These are phyloP conservation scores for Omphalotus guepiniiformis DNA, from an alignment of 768 basidiomycete species.

Conservation along the genomic window DNA sequence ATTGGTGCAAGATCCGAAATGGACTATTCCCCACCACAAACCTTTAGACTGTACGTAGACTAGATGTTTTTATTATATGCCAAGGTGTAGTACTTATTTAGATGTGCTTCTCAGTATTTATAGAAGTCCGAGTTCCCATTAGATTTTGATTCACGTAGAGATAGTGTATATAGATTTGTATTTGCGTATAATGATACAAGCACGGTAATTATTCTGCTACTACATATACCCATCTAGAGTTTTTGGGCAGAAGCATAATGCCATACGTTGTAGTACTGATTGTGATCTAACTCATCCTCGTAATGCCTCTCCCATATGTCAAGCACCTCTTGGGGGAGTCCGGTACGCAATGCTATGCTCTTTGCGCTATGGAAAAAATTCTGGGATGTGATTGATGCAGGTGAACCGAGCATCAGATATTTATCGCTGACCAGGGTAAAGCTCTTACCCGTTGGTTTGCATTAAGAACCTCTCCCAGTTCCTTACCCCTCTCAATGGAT, in stretches of 20 bases:
- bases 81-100: no score
- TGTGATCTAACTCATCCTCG: slow-evolving; percentile 9
- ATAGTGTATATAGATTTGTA: not conserved
- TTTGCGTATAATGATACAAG: slow-evolving; percentile 9
- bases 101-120: no score
- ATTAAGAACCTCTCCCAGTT: slow-evolving; percentile 15
- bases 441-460: slow-evolving; percentile 14
- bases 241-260: slow-evolving; percentile 10
- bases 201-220: not conserved
- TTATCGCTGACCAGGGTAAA: not conserved
- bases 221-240: slow-evolving; percentile 1
- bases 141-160: not conserved
- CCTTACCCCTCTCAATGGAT: slow-evolving; percentile 14
- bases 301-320: slow-evolving; percentile 14
- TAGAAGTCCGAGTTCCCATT: not conserved
- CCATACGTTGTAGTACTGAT: slow-evolving; percentile 13
- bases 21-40: no score
- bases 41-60: no score
- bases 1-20: slow-evolving; percentile 19
- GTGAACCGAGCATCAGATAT: not conserved
- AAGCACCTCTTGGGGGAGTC: slow-evolving; percentile 10
- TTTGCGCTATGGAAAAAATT: slow-evolving; percentile 12
- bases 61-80: no score
- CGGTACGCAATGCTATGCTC: slow-evolving; percentile 4
- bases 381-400: slow-evolving; percentile 1